Evolutionary conservation across 2,329 filamentous ascomycete genomes (phyloP), one percentile per base, ranked within the genome.

Genomic region (Cladophialophora chaetospira): DNA sequence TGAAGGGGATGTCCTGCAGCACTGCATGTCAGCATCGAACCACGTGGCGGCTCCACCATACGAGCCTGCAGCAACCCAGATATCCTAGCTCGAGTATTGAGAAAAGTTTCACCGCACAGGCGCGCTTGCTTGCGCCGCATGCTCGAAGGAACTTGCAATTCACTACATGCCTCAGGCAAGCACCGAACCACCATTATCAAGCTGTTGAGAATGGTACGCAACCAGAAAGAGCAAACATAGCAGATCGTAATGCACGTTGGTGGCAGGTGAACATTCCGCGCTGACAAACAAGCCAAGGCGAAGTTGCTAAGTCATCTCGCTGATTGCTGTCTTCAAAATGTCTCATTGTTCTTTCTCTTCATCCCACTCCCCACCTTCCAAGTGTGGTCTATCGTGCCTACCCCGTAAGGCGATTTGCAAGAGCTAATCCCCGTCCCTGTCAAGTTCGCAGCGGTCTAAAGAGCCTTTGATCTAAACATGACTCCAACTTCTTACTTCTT

Each of bases 381-480:
- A 15, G 19, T 13, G 42, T 11, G 42, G 42, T 44, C 26, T 23
- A 15, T 44, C 21, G 21, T 44, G 19, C 10, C 10, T 44, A 28
- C 42, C 42, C 3, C 15, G 8, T 26, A 44, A 9, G 42, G 2
- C 3, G 23, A 26, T 44, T 13, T 44, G 23, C 9, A 13, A 15
- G 23, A 44, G 11, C 26, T 13, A 26, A 11, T 44, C 26, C 42
- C 9, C 21, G 5, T 44, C 42, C 13, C 8, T 28, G 11, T 13
- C n/a, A 5, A 44, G 15, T n/a, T 44, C 15, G 42, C 25, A 53
- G 50, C 50, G 50, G 40, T 45, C 28, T 53, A 26, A 25, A n/a
- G n/a, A n/a, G n/a, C n/a, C n/a, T n/a, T n/a, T n/a, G n/a, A n/a
- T n/a, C n/a, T n/a, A n/a, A n/a, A n/a, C n/a, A n/a, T n/a, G n/a